Base-by-base conservation (phyloP, 176 grass and related monocot species). In the Paspalum notatum region DNA sequence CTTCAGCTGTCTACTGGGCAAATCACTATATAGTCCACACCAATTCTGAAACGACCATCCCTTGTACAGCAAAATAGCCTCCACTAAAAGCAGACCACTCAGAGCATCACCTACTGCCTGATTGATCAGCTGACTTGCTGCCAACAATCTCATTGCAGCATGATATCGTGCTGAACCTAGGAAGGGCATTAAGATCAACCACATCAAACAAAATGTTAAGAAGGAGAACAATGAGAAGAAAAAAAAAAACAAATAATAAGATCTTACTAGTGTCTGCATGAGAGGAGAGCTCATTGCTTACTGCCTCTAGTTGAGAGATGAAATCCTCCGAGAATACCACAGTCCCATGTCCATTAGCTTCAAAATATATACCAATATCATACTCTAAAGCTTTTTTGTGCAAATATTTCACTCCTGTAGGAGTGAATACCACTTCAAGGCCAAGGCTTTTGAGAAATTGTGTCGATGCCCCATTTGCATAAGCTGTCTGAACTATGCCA, bases 291-390 rank as follows among this genome's bases (percentile, higher is more conserved):
- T 76, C 84, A 22, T 71, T 75, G 22, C 42, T 79, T 57, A 85
- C 55, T 64, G 54, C 82, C 66, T 91, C 69, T 68, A 98, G 75
- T 21, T 41, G 72, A 22, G 76, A 80, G 46, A 93, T 77, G 85
- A 94, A 88, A 42, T 75, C 76, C 74, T 93, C 83, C 3, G 85
- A 83, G 78, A 98, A 98, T 53, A 98, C 48, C 21, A 98, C 69
- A 22, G 92, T 98, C 46, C 95, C 95, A 20, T 98, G 95, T 63
- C 95, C 92, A 66, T 98, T 98, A 50, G 95, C 95, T 83, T 98
- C 95, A 85, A 98, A 98, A 80, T 98, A 98, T 66, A 98, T 83
- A 24, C 95, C 95, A 38, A 94, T 91, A 25, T 98, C 95, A 83
- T 90, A 98, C 26, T 91, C 86, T 47, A 89, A 79, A 80, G 95